phyloP scores from a whole-genome alignment of 2,329 filamentous ascomycete species.

The Clonostachys solani region DNA sequence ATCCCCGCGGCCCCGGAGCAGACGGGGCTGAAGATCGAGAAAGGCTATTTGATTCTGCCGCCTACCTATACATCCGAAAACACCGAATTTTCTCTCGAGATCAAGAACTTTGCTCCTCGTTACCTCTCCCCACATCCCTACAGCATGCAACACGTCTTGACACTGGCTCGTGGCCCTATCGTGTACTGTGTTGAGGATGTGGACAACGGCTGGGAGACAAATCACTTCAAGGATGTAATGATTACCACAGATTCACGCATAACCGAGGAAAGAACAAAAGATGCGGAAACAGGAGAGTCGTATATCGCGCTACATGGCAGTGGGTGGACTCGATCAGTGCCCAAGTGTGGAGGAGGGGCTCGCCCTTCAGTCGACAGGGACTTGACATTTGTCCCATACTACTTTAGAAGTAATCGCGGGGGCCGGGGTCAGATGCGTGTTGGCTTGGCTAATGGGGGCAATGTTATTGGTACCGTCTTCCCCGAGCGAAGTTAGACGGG shows the following conservation, averaged over 20 bases:
- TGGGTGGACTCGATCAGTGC: constrained; percentile 12
- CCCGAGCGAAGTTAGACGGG: not conserved
- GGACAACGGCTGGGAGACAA: constrained; percentile 50
- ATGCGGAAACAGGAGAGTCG: constrained; percentile 14
- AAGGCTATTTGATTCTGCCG: constrained; percentile 45
- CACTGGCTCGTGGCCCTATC: constrained; percentile 51
- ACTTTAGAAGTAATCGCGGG: constrained; percentile 47
- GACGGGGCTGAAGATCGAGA: constrained; percentile 14
- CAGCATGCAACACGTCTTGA: constrained; percentile 48
- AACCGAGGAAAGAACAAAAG: constrained; percentile 9
- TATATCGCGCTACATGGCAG: constrained; percentile 16
- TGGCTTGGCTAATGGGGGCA: constrained; percentile 18
- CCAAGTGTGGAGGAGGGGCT: not conserved
- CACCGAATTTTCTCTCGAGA: constrained; percentile 26
- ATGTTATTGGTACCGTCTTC: not conserved
- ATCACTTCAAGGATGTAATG: constrained; percentile 47
- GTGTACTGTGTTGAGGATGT: constrained; percentile 58
- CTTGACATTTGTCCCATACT: constrained; percentile 50
- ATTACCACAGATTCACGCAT: constrained; percentile 12
- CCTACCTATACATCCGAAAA: constrained; percentile 31
- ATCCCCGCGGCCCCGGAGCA: constrained; percentile 19
- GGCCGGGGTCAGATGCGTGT: constrained; percentile 51
- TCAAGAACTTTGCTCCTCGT: constrained; percentile 40
- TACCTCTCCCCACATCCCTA: constrained; percentile 49
- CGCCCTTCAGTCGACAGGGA: constrained; percentile 13